These are phyloP conservation scores for Kodamaea fungicola DNA, from an alignment of 1,139 yeast species.

Conservation along the genomic window DNA sequence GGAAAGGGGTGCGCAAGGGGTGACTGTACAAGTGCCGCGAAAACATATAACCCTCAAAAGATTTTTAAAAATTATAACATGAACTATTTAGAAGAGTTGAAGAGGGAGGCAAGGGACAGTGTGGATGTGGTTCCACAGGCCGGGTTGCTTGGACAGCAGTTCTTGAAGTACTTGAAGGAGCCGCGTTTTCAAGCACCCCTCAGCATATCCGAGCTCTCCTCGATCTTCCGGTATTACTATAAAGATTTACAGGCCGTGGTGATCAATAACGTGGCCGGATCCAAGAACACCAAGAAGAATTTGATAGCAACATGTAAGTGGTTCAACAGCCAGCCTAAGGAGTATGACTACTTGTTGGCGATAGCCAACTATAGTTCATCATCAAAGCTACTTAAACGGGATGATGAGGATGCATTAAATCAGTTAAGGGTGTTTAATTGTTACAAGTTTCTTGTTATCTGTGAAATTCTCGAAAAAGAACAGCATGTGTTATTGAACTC, in stretches of 20 bases:
- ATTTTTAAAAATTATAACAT: too few relatives aligned
- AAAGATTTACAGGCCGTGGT: slow-evolving; percentile 37
- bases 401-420: slow-evolving; percentile 33
- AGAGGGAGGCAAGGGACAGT: slow-evolving; percentile 13
- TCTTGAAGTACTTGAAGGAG: slow-evolving; percentile 38
- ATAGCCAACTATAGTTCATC: slow-evolving; percentile 42
- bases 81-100: slow-evolving; percentile 3
- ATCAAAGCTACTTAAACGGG: slow-evolving; percentile 36
- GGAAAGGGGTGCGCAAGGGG: too few relatives aligned
- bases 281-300: slow-evolving; percentile 38
- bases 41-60: too few relatives aligned
- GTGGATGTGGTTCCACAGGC: slow-evolving; percentile 17
- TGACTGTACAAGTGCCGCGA: too few relatives aligned
- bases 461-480: slow-evolving; percentile 33
- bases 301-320: slow-evolving; percentile 29
- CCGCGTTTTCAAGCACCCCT: slow-evolving; percentile 45
- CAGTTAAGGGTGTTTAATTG: slow-evolving; percentile 42
- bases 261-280: slow-evolving; percentile 34
- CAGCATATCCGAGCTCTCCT: slow-evolving; percentile 32
- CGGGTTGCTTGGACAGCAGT: slow-evolving; percentile 23
- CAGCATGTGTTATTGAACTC: slow-evolving; percentile 30
- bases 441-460: slow-evolving; percentile 36
- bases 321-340: slow-evolving; percentile 29
- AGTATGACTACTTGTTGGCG: slow-evolving; percentile 41
- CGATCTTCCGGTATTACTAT: slow-evolving; percentile 33